Evolutionary conservation across 805 yeast genomes (phyloP).

Genomic region (Starmerella stellata): DNA sequence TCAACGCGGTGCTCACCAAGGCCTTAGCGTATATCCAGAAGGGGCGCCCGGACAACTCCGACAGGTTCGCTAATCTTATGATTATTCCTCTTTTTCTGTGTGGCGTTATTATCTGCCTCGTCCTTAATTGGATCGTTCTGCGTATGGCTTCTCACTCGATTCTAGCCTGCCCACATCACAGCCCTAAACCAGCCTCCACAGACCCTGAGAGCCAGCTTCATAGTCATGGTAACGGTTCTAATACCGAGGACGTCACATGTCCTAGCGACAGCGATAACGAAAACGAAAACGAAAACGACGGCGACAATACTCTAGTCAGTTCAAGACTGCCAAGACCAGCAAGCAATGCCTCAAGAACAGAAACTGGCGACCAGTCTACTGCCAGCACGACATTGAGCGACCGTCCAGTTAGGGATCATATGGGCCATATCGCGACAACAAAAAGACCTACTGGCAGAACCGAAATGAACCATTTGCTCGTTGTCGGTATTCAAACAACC

Average conservation of each 20-base stretch:
- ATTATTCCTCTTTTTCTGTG: conserved; percentile 32
- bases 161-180: conserved; percentile 9
- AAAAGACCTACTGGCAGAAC: conserved; percentile 27
- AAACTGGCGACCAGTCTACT: neutral
- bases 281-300: neutral
- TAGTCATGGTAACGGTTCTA: no score
- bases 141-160: conserved; percentile 36
- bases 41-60: conserved; percentile 15
- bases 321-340: no score
- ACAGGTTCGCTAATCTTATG: conserved; percentile 23
- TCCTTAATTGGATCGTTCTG: conserved; percentile 51
- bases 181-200: neutral
- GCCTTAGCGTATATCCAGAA: conserved; percentile 31
- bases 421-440: neutral
- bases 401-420: no score
- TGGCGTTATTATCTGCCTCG: conserved; percentile 46
- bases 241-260: neutral
- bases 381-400: neutral
- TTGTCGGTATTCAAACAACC: conserved; percentile 81
- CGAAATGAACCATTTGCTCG: conserved; percentile 55
- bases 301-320: no score
- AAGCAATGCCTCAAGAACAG: neutral
- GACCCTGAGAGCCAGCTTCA: neutral
- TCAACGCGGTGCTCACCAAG: conserved; percentile 62
- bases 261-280: neutral